Evolutionary conservation across 495 filamentous ascomycete species (phyloP).

Genomic region (Penicillium paradoxum): DNA sequence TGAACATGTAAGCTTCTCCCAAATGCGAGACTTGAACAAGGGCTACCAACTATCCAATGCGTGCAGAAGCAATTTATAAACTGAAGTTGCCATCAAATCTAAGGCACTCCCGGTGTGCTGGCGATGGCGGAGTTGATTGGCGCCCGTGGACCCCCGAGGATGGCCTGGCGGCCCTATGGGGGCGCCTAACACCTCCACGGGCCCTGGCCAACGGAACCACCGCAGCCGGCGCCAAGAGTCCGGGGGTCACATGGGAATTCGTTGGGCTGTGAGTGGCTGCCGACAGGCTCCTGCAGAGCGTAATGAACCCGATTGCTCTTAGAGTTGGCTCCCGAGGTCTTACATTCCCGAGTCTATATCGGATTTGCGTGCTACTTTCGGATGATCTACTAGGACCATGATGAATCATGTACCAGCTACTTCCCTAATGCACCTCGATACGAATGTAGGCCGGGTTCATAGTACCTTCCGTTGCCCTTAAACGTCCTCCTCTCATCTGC

Average conservation of each 20-base stretch:
- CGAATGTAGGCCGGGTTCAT: neutral
- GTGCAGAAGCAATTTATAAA: no score
- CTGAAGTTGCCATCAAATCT: conserved; percentile 20
- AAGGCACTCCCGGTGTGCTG: conserved; percentile 20
- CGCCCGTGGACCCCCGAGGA: conserved; percentile 1
- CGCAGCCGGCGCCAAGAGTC: neutral
- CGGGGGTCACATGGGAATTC: conserved; percentile 10
- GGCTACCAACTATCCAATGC: no score
- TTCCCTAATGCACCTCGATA: neutral
- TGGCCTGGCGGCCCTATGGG: conserved; percentile 7
- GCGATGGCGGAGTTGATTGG: conserved; percentile 16
- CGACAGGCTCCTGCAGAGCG: neutral
- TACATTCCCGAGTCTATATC: neutral
- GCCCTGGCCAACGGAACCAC: conserved; percentile 6
- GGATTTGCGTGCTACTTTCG: neutral
- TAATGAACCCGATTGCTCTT: conserved; percentile 23
- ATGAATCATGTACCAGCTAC: conserved; percentile 2
- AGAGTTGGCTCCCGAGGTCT: conserved; percentile 17
- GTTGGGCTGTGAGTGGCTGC: conserved; percentile 16
- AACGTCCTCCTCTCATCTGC: conserved; percentile 7
- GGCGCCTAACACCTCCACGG: conserved; percentile 6
- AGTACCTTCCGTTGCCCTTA: neutral
- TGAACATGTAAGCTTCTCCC: no score
- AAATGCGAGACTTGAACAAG: no score
- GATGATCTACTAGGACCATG: conserved; percentile 5